These are phyloP conservation scores for Clarireedia paspali DNA, from an alignment of 2,329 filamentous ascomycete species.

Conservation along the genomic window DNA sequence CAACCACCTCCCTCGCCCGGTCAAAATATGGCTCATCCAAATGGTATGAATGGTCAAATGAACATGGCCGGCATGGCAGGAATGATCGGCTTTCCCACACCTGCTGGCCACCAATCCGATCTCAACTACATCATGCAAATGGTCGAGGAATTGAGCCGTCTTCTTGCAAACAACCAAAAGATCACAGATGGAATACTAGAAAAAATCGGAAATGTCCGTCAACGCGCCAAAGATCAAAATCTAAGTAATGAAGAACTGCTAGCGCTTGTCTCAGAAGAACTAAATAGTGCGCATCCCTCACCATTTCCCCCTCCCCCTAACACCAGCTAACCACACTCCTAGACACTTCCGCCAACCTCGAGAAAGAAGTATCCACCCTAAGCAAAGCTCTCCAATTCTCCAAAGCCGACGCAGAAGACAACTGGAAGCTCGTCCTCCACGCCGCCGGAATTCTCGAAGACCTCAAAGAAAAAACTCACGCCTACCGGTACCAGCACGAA, in stretches of 20 bases:
- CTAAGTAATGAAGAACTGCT: constrained; percentile 53
- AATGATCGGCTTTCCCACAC: constrained; percentile 40
- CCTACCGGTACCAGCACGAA: constrained; percentile 57
- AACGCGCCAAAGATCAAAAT: constrained; percentile 39
- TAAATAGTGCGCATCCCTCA: constrained; percentile 40
- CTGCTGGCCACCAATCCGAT: constrained; percentile 61
- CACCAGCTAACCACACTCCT: not conserved
- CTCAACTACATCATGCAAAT: constrained; percentile 61
- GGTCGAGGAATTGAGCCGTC: constrained; percentile 53
- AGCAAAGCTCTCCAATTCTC: constrained; percentile 55
- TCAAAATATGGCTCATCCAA: constrained; percentile 24
- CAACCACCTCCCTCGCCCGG: constrained; percentile 29
- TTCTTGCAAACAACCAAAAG: constrained; percentile 40
- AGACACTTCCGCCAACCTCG: constrained; percentile 39
- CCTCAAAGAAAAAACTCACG: constrained; percentile 57
- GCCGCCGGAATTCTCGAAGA: constrained; percentile 49
- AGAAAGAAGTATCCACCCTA: constrained; percentile 52
- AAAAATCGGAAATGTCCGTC: constrained; percentile 54
- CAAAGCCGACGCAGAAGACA: constrained; percentile 52
- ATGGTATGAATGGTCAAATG: constrained; percentile 30
- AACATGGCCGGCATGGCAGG: constrained; percentile 34
- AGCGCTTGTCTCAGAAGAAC: constrained; percentile 45
- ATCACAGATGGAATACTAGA: constrained; percentile 57
- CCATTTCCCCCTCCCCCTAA: too few species aligned
- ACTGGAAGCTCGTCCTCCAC: constrained; percentile 45